Evolutionary conservation across 2,329 filamentous ascomycete species (phyloP).

Genomic region (Claviceps sp.): DNA sequence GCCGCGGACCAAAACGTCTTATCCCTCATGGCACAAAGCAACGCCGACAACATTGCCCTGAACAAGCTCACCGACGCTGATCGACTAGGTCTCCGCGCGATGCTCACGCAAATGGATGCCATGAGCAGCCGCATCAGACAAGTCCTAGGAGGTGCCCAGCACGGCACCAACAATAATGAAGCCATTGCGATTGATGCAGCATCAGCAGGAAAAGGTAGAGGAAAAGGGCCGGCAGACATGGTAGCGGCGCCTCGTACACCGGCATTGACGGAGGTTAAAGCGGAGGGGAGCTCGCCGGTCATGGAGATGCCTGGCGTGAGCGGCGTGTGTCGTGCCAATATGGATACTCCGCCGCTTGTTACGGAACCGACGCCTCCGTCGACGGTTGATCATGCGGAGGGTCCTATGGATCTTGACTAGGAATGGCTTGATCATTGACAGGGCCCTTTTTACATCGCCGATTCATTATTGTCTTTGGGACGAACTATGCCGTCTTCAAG

Average conservation of each 20-base stretch:
- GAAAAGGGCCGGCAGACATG: not conserved
- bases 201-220: not conserved
- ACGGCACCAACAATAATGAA: not conserved
- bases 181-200: not conserved
- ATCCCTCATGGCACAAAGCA: constrained; percentile 34
- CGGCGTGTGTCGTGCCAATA: constrained; percentile 15
- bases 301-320: constrained; percentile 11
- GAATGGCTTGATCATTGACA: not conserved
- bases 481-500: too few relatives aligned
- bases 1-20: constrained; percentile 31
- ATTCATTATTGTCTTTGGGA: constrained; percentile 1
- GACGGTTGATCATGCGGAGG: constrained; percentile 25
- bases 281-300: constrained; percentile 14
- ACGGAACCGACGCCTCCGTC: constrained; percentile 27
- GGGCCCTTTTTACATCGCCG: not conserved
- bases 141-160: constrained; percentile 20
- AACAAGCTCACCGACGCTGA: constrained; percentile 29
- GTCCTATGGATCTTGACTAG: constrained; percentile 27
- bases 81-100: constrained; percentile 30
- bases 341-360: constrained; percentile 16
- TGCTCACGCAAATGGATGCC: constrained; percentile 33
- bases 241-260: constrained; percentile 5
- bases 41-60: constrained; percentile 27
- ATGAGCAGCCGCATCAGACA: constrained; percentile 29
- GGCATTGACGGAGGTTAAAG: constrained; percentile 9